phyloP scores from a whole-genome alignment of 495 filamentous ascomycete species.

The Aspergillus asperescens region DNA sequence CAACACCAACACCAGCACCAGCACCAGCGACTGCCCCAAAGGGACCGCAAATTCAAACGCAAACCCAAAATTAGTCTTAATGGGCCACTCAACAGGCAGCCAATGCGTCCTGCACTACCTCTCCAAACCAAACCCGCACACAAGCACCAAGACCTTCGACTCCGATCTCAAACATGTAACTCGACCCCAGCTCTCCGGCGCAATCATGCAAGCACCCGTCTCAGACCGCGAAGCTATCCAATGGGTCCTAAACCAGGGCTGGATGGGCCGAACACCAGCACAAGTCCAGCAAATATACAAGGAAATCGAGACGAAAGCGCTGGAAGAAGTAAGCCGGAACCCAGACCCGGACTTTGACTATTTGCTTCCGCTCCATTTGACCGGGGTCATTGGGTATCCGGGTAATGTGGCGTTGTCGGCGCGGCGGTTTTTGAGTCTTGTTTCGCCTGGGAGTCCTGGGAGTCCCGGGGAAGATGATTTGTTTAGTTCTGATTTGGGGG shows the following conservation, averaged over 20 bases:
- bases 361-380: constrained; percentile 33
- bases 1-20: neutral
- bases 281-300: constrained; percentile 28
- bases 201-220: constrained; percentile 77
- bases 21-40: too few relatives aligned
- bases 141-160: constrained; percentile 29
- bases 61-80: constrained; percentile 60
- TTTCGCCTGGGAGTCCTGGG: constrained; percentile 45
- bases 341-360: constrained; percentile 22
- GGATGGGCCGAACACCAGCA: constrained; percentile 26
- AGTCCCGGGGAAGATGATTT: constrained; percentile 72
- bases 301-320: constrained; percentile 26
- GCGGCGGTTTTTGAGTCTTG: constrained; percentile 64
- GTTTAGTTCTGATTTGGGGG: constrained; percentile 70
- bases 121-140: constrained; percentile 31
- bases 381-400: constrained; percentile 32
- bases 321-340: constrained; percentile 15
- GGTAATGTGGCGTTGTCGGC: constrained; percentile 49
- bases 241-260: constrained; percentile 31
- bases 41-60: too few relatives aligned
- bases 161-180: constrained; percentile 22
- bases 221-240: constrained; percentile 69
- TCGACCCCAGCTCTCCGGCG: constrained; percentile 57
- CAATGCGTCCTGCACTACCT: constrained; percentile 81
- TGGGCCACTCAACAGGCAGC: constrained; percentile 83